Evolutionary conservation across 441 rosid genomes (phyloP), one percentile per base, ranked within the genome.

Genomic region (Erysimum cheiri): DNA sequence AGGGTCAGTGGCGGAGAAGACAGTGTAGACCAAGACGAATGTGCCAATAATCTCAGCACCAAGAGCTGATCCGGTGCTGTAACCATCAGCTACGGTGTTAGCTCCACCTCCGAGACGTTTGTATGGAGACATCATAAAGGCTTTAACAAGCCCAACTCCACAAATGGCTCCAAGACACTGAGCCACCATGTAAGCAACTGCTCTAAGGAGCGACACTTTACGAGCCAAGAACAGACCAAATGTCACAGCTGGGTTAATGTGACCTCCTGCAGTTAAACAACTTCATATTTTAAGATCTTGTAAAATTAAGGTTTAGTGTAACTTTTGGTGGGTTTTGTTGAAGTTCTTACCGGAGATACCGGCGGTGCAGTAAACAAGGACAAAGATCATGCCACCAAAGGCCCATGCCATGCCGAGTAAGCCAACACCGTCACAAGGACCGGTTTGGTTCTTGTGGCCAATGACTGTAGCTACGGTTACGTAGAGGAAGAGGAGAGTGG

Each of bases 1-100:
- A 9, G 97, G 97, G 79, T 91, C 95, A 41, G 96, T 91, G 36
- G 97, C 97, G 8, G 97, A 87, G 87, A 91, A 89, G 52, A 91
- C 91, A 2, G 93, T 85, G 89, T 85, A 88, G 19, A 88, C 93
- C 29, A 86, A 82, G 37, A 86, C 84, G 15, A 86, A 86, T 6
- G 88, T 86, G 35, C 88, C 89, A 9, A 85, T 80, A 12, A 86
- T 86, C 82, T 90, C 97, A 71, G 97, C 92, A 4, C 92, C 95
- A 63, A 91, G 58, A 49, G 90, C 97, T 3, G 88, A 77, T 54
- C 92, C 96, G 0, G 40, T 87, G 85, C 58, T 91, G 83, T 85
- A 91, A 8, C 90, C 97, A 15, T 56, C 0, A 10, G 77, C 74
- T 2, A 91, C 86, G 0, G 65, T 4, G 84, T 91, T 91, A 9